phyloP scores from a whole-genome alignment of 2,329 filamentous ascomycete genomes.

The Sporothrix pseudoabietina region DNA sequence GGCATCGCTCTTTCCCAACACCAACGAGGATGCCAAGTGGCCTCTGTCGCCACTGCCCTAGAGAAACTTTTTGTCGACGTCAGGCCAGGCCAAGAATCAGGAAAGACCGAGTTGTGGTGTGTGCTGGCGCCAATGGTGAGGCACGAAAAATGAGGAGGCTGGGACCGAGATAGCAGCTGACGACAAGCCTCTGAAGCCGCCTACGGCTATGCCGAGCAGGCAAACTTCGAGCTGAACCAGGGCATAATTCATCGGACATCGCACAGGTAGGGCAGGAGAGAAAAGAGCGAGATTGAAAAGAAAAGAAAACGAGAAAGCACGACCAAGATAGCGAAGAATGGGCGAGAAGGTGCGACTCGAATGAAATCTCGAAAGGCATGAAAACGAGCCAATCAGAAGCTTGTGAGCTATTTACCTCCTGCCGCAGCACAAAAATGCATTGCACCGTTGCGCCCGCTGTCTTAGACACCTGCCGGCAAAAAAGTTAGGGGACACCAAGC shows the following conservation, averaged over 20 bases:
- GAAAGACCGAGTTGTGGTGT: background rate
- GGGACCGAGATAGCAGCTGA: constrained; percentile 5
- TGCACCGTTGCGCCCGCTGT: constrained; percentile 23
- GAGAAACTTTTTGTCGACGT: background rate
- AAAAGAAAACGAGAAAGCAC: background rate
- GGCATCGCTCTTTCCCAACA: background rate
- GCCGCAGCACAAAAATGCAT: background rate
- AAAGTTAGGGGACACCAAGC: constrained; percentile 8
- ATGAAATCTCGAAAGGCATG: background rate
- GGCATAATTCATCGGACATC: background rate
- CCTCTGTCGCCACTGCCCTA: background rate
- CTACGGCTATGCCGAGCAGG: background rate
- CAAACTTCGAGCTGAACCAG: background rate
- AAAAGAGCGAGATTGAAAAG: no score
- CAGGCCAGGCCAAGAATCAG: background rate
- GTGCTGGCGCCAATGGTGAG: constrained; percentile 11
- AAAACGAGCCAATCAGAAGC: constrained; percentile 1
- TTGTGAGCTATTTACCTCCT: constrained; percentile 9
- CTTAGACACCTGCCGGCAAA: constrained; percentile 18
- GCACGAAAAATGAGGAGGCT: constrained; percentile 23
- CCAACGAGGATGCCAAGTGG: background rate
- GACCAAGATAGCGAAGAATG: background rate
- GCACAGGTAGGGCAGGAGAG: background rate
- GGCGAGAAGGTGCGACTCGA: background rate
- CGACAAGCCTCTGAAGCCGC: background rate